These are phyloP conservation scores for Trichosporon faecale DNA, from an alignment of 1,284 basidiomycete genomes.

Conservation along the genomic window DNA sequence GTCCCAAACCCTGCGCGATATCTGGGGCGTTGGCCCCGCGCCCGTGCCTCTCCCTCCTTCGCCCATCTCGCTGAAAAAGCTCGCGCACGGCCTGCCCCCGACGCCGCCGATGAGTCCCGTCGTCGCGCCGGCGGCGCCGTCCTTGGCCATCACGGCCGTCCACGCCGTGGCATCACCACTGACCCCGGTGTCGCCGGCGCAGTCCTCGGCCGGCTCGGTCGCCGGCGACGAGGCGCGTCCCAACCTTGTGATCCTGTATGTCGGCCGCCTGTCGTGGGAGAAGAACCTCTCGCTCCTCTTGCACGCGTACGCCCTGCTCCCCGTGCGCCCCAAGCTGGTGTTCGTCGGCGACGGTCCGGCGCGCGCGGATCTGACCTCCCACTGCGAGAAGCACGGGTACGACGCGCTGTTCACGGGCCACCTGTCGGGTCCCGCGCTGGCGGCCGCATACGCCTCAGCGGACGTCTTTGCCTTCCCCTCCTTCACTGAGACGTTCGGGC, in stretches of 20 bases:
- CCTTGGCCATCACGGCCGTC: not conserved
- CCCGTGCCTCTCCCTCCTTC: conserved; percentile 6
- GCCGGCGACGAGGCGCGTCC: not conserved
- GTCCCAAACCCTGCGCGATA: conserved; percentile 50
- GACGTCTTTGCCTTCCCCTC: conserved; percentile 59
- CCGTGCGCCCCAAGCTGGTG: conserved; percentile 53
- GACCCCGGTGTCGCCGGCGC: not conserved
- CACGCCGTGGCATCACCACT: not conserved
- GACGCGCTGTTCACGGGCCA: conserved; percentile 59
- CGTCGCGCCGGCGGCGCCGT: conserved; percentile 19
- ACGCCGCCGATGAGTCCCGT: conserved; percentile 42
- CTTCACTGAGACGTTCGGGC: conserved; percentile 60
- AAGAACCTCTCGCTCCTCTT: conserved; percentile 61
- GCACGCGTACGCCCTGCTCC: conserved; percentile 51
- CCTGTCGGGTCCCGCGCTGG: conserved; percentile 52
- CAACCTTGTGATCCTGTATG: conserved; percentile 46
- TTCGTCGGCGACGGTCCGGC: conserved; percentile 61
- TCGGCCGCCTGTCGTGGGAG: conserved; percentile 57
- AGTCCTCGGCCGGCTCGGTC: not conserved
- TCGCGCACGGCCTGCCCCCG: conserved; percentile 45
- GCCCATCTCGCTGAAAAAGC: conserved; percentile 44
- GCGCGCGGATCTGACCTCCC: conserved; percentile 52
- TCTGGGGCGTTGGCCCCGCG: conserved; percentile 52
- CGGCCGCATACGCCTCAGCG: conserved; percentile 56
- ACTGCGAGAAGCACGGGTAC: conserved; percentile 53